These are phyloP conservation scores for Puccinia coronata DNA, from an alignment of 1,284 basidiomycete species.

Conservation along the genomic window DNA sequence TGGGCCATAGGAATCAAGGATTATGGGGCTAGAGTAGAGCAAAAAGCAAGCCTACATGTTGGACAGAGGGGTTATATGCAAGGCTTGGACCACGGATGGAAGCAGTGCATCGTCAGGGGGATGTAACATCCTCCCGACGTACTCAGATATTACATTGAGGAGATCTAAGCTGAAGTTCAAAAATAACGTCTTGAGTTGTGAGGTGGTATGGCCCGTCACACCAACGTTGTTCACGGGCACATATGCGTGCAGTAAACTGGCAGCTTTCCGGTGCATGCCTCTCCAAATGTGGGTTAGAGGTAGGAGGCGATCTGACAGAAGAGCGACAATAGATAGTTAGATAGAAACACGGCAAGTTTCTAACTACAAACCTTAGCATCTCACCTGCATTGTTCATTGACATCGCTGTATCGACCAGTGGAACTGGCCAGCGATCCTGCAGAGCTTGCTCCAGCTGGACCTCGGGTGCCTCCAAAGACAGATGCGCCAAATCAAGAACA, in stretches of 20 bases:
- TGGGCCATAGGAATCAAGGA: not conserved
- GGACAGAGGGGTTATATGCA: slow-evolving; percentile 9
- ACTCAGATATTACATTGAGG: not conserved
- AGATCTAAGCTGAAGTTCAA: slow-evolving; percentile 6
- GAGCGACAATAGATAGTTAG: not conserved
- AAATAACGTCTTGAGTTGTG: slow-evolving; percentile 5
- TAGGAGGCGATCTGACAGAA: not conserved
- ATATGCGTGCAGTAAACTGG: slow-evolving; percentile 22
- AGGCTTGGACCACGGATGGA: not conserved
- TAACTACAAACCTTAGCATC: not conserved
- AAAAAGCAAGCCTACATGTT: not conserved
- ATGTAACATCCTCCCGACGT: slow-evolving; percentile 4
- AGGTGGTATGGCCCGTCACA: not conserved
- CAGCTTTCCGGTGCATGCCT: slow-evolving; percentile 6
- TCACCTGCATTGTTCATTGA: slow-evolving; percentile 34
- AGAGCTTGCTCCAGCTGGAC: slow-evolving; percentile 33
- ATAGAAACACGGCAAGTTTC: not conserved
- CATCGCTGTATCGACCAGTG: not conserved
- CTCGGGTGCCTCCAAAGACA: slow-evolving; percentile 37
- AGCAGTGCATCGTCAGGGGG: not conserved
- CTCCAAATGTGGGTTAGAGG: slow-evolving; percentile 18
- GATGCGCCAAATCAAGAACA: not conserved
- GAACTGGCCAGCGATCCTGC: slow-evolving; percentile 19
- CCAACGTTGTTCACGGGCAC: slow-evolving; percentile 1
- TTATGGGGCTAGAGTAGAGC: not conserved